Percentiles rank a stretch among this genome's conserved stretches.
Evolutionary conservation across 345 rosid species (phyloP).

Genomic region (Diplotaxis tenuifolia): DNA sequence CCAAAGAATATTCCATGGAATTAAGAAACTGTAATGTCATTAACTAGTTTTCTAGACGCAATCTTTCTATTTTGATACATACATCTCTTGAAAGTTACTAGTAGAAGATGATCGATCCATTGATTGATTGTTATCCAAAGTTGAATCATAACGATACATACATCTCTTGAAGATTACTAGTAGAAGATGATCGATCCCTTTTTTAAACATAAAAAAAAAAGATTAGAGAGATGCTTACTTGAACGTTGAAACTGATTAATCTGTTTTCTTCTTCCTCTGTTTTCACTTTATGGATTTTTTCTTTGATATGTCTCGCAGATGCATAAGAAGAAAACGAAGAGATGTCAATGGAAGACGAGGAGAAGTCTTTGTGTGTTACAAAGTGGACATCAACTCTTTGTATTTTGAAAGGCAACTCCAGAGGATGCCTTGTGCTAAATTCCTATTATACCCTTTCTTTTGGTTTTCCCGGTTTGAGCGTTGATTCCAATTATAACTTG

Average conservation of each 20-base stretch:
- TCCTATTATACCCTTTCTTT: neutral
- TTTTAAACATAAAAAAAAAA: no score
- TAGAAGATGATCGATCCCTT: no score
- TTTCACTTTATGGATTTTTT: neutral
- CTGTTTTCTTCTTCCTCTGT: neutral
- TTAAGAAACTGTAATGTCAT: neutral
- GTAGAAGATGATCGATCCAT: neutral
- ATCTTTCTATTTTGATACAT: neutral
- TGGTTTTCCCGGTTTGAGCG: neutral
- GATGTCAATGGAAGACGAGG: constrained; percentile 2
- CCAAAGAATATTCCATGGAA: constrained; percentile 4
- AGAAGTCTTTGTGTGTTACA: neutral
- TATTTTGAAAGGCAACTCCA: neutral
- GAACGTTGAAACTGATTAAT: neutral
- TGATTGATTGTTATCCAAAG: neutral
- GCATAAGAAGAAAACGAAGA: constrained; percentile 5
- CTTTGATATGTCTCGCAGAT: neutral
- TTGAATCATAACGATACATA: no score
- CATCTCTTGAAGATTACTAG: no score
- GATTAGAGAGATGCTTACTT: constrained; percentile 24
- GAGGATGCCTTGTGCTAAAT: neutral
- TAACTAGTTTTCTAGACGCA: neutral
- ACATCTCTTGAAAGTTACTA: constrained; percentile 1
- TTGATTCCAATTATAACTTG: no score
- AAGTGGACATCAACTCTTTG: constrained; percentile 1